Base-by-base conservation (phyloP, 1,139 yeast species). In the Diutina ranongensis region DNA sequence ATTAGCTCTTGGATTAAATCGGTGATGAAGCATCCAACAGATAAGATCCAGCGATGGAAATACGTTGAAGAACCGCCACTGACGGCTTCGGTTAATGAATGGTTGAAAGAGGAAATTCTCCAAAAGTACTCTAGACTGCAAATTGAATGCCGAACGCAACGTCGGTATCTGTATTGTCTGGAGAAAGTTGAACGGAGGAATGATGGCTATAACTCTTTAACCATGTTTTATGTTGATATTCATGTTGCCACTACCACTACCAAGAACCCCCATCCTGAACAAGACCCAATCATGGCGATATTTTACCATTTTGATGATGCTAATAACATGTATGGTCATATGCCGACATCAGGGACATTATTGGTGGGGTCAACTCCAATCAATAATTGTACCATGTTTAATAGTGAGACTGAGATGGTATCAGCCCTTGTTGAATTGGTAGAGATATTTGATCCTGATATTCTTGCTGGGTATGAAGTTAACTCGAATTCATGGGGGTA, bases 401-500 rank as follows among this genome's bases (percentile, higher is more conserved):
- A 63, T 1, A 60, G 64, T 16, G 97, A 89, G 55, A 50, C 61
- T 2, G 76, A 68, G 4, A 67, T 84, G 75, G 57, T 88, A 3
- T 64, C 70, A 7, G 69, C 70, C 8, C 63, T 89, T 7, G 46
- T 44, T 5, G 66, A 71, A 1, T 50, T 83, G n/a, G 79, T 86
- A 0, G 71, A 78, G 25, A 53, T 65, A 2, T 70, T 78, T 46
- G 97, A 92, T 56, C 97, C 98, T 0, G 98, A 92, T 58, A 77
- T 92, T 35, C 57, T 94, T 7, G 72, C 87, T 0, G 97, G 97
- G 0, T 92, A 75, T 58, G 98, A 92, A 56, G 72, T 87, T 9
- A 85, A 87, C 54, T 66, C 81, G 1, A 56, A 74, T 1, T 86
- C 97, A 0, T 89, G 97, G 97, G 97, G 98, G 0, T 92, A 85